Conservation (phyloP, 2,329 filamentous ascomycete species). For the Ceratocystis destructans region DNA sequence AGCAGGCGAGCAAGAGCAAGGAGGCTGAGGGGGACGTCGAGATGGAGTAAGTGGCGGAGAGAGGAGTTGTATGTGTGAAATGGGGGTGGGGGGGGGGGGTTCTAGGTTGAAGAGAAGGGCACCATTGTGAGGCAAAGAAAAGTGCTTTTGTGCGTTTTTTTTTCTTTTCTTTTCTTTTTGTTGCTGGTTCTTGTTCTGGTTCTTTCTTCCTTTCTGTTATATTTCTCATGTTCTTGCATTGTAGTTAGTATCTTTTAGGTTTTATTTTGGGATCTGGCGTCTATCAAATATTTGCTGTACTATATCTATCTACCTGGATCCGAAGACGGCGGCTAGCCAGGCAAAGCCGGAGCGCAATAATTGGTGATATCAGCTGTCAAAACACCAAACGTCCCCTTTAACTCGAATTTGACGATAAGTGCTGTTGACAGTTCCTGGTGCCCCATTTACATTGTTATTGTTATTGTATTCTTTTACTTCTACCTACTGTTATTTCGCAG, state of each 20-base stretch:
- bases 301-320: not conserved
- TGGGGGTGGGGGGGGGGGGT: not conserved
- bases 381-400: no score
- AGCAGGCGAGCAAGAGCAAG: constrained; percentile 28
- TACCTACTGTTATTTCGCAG: no score
- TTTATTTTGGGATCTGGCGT: constrained; percentile 8
- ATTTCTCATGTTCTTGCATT: constrained; percentile 9
- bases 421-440: no score
- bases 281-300: constrained; percentile 2
- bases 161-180: not conserved
- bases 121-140: constrained; percentile 1
- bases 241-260: not conserved
- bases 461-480: no score
- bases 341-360: no score
- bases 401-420: no score
- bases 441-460: no score
- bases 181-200: no score
- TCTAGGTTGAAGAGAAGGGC: not conserved
- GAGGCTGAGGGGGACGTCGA: not conserved
- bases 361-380: no score
- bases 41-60: constrained; percentile 15
- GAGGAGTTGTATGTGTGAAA: constrained; percentile 21
- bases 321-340: no score
- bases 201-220: not conserved
- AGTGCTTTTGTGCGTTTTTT: not conserved